Evolutionary conservation across 495 filamentous ascomycete species (phyloP).

Genomic region (Hypoxylon cercidicola): DNA sequence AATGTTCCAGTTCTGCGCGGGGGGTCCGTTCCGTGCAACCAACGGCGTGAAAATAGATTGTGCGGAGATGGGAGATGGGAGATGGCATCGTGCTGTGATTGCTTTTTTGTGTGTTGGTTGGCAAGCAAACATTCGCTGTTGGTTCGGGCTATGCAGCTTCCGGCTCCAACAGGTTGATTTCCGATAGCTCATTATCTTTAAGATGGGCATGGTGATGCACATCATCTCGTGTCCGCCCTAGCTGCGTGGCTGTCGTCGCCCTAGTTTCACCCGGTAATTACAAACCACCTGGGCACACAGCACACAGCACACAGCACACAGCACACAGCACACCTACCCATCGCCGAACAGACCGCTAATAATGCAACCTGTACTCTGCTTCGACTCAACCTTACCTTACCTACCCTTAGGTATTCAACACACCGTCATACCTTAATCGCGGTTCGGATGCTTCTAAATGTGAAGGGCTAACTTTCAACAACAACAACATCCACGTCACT

Average conservation of each 20-base stretch:
- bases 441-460: background rate
- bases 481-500: background rate
- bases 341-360: too few relatives aligned
- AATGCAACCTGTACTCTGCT: too few relatives aligned
- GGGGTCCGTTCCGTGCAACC: constrained; percentile 2
- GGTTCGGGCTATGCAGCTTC: background rate
- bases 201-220: too few relatives aligned
- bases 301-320: too few relatives aligned
- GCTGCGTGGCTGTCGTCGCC: background rate
- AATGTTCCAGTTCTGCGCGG: background rate
- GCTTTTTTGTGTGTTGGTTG: constrained; percentile 13
- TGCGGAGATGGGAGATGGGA: too few relatives aligned
- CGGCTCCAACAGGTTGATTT: constrained; percentile 4
- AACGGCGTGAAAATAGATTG: constrained; percentile 9
- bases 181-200: background rate
- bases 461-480: background rate
- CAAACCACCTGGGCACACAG: too few relatives aligned
- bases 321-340: too few relatives aligned
- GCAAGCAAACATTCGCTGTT: background rate
- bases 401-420: too few relatives aligned
- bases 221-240: background rate
- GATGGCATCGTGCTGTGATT: background rate
- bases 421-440: background rate
- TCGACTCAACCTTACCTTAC: background rate
- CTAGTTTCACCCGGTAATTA: background rate